These are phyloP conservation scores for Apostasia shenzhenica DNA, from an alignment of 106 monocot genomes.

Conservation along the genomic window DNA sequence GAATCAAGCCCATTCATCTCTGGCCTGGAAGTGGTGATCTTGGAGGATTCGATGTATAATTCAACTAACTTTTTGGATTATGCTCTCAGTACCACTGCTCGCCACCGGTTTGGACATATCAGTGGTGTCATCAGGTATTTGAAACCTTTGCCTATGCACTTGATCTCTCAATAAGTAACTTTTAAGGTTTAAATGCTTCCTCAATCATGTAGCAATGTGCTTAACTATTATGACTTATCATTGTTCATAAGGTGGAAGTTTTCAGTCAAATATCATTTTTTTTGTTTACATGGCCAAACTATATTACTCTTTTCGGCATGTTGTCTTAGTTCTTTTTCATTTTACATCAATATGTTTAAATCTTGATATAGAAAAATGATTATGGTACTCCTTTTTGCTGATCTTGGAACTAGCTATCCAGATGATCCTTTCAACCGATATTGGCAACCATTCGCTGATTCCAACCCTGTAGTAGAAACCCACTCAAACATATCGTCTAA, in stretches of 20 bases:
- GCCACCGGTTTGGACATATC: constrained; percentile 49
- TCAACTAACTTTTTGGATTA: constrained; percentile 38
- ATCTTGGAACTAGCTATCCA: constrained; percentile 56
- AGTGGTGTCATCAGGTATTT: constrained; percentile 35
- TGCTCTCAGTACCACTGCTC: constrained; percentile 60
- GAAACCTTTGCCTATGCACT: background rate
- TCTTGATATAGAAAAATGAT: background rate
- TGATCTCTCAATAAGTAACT: too few species aligned
- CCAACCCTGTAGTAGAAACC: constrained; percentile 34
- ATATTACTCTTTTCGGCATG: too few species aligned
- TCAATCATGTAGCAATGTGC: background rate
- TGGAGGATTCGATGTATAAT: constrained; percentile 81
- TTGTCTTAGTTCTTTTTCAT: background rate
- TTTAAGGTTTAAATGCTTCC: background rate
- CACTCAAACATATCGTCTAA: constrained; percentile 36
- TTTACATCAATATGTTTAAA: background rate
- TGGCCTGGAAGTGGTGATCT: constrained; percentile 43
- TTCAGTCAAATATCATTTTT: too few species aligned
- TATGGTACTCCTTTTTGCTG: background rate
- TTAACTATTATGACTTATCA: too few species aligned
- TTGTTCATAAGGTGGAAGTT: too few species aligned
- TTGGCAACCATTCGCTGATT: constrained; percentile 62
- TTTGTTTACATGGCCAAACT: too few species aligned
- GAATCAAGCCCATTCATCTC: constrained; percentile 62
- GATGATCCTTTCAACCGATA: constrained; percentile 87